Evolutionary conservation across 139 green algal species (phyloP).

Genomic region (Ettlia oleoabundans): DNA sequence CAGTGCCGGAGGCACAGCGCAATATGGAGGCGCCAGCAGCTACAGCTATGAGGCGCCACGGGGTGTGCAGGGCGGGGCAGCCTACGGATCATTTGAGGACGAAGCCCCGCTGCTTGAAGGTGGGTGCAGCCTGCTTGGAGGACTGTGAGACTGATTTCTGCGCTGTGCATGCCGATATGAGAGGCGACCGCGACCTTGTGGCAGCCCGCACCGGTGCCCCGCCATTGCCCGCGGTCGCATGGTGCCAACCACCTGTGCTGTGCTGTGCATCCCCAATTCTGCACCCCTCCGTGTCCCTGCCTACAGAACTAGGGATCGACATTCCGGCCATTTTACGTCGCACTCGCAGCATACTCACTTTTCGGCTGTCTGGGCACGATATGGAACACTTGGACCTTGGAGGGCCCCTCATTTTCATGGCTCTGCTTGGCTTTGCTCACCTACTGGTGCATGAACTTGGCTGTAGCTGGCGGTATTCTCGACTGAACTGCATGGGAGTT

Average conservation of each 20-base stretch:
- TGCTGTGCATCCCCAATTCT: neutral
- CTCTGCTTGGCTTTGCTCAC: constrained; percentile 78
- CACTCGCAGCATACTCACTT: constrained; percentile 73
- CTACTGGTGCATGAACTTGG: constrained; percentile 75
- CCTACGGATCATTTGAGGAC: constrained; percentile 80
- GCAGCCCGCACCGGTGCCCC: no score
- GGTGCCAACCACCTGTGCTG: neutral
- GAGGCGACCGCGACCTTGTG: no score
- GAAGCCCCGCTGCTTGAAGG: constrained; percentile 89
- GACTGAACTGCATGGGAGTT: no score
- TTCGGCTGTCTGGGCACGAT: constrained; percentile 59
- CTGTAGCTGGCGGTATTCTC: no score
- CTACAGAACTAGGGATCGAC: constrained; percentile 94
- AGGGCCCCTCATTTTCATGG: constrained; percentile 85
- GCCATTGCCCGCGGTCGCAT: neutral
- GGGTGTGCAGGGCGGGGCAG: constrained; percentile 3
- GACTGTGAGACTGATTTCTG: neutral
- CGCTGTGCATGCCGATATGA: no score
- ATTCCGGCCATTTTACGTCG: constrained; percentile 79
- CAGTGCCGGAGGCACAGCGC: neutral
- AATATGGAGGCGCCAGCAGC: constrained; percentile 7
- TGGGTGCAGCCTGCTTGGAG: constrained; percentile 13
- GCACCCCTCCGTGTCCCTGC: neutral
- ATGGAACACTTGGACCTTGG: constrained; percentile 90
- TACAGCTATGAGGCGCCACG: neutral